Evolutionary conservation across 768 basidiomycete genomes (phyloP).

Genomic region (Hortiboletus flavorubellus): DNA sequence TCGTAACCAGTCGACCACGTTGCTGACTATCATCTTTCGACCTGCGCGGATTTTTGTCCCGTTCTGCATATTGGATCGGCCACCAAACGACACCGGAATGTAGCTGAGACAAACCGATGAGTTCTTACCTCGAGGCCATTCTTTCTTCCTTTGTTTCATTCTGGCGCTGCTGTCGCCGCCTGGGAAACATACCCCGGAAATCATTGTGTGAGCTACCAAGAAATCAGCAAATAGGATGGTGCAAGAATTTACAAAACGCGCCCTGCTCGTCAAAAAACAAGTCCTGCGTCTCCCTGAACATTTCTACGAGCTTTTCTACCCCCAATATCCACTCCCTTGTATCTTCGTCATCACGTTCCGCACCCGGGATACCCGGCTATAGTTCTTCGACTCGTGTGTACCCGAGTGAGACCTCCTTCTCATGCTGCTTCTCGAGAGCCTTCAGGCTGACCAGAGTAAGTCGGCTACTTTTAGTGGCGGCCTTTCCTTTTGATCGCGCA

Average conservation of each 20-base stretch:
- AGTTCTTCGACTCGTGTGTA: slow-evolving; percentile 60
- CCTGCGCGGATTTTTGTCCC: slow-evolving; percentile 44
- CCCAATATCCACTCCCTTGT: slow-evolving; percentile 76
- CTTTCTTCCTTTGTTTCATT: slow-evolving; percentile 15
- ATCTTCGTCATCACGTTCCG: slow-evolving; percentile 44
- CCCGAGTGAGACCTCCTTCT: slow-evolving; percentile 57
- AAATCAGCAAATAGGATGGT: background rate
- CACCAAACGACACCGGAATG: background rate
- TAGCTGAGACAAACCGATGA: slow-evolving; percentile 39
- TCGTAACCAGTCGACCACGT: slow-evolving; percentile 62
- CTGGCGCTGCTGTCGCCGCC: slow-evolving; percentile 13
- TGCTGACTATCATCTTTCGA: slow-evolving; percentile 40
- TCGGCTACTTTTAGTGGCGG: slow-evolving; percentile 33
- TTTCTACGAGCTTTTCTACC: slow-evolving; percentile 83
- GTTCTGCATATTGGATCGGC: slow-evolving; percentile 2
- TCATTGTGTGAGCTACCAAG: slow-evolving; percentile 16
- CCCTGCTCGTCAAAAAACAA: slow-evolving; percentile 77
- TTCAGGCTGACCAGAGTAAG: slow-evolving; percentile 57
- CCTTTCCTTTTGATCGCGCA: slow-evolving; percentile 35
- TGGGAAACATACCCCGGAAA: slow-evolving; percentile 21
- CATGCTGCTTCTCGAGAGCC: slow-evolving; percentile 62
- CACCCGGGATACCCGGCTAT: slow-evolving; percentile 52
- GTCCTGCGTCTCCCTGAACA: slow-evolving; percentile 81
- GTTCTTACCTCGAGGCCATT: slow-evolving; percentile 51
- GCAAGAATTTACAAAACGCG: slow-evolving; percentile 38